Base-by-base conservation (phyloP, 768 basidiomycete species). In the Termitomyces sp. region DNA sequence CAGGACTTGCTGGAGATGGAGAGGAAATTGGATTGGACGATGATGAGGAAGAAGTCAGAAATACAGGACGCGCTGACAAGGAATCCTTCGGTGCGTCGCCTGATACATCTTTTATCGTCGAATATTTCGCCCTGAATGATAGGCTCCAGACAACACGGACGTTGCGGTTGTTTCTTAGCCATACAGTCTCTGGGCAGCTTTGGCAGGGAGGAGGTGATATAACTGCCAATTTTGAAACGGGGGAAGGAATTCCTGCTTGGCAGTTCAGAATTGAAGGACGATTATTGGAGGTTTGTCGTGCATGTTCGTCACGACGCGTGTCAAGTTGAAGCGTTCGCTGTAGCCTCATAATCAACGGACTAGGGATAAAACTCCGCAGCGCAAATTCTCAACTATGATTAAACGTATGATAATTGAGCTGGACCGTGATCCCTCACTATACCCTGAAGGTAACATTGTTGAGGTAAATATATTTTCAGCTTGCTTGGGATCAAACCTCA, bases 21-120 rank as follows among this genome's bases (percentile, higher is more conserved):
- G 69, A 82, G 90, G 57, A 91, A 88, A 68, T 75, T 98, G 16
- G 94, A 98, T 71, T 97, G 95, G 95, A 95, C 93, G 3, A 88
- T 95, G 79, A 86, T 85, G 68, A 79, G 95, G 68, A 96, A 96
- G 72, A 85, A 81, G 63, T 88, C 88, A 10, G 94, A 98, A 68
- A 86, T 98, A 33, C 90, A 94, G 67, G 94, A 98, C 67, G 85
- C 92, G n/a, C 68, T 95, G 47, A 81, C 81, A 22, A 80, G 87
- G 57, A 85, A 82, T 35, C 84, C 88, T 20, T 83, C 85, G 5
- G 94, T 92, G 59, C 55, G 77, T 63, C 7, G 43, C 58, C 33
- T 24, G 22, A 22, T 54, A 10, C 22, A 16, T 26, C 46, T 55
- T n/a, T 35, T 30, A 35, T n/a, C 16, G 41, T 22, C n/a, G 43